A percentile compares a stretch with the other conserved stretches of the same genome.
Conservation (phyloP, 495 filamentous ascomycete genomes). For the Daldinia concentrica region DNA sequence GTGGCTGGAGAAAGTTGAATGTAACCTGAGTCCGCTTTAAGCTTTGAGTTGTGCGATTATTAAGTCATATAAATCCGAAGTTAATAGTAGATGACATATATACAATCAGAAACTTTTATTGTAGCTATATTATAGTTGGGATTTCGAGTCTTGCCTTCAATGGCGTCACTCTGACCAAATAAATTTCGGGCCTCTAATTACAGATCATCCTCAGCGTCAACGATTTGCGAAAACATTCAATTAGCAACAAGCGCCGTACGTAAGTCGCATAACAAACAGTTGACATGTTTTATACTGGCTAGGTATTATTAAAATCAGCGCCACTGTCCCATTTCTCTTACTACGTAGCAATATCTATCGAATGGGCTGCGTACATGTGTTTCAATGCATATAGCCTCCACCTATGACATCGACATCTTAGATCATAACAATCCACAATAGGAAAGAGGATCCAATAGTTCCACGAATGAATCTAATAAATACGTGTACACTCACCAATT, state of each 20-base stretch:
- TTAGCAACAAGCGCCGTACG: background rate
- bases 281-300: background rate
- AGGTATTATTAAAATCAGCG: background rate
- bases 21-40: background rate
- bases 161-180: background rate
- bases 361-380: background rate
- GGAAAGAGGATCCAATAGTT: background rate
- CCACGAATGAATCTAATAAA: background rate
- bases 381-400: background rate
- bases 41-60: background rate
- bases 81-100: background rate
- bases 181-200: background rate
- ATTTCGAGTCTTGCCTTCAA: background rate
- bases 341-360: background rate
- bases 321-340: background rate
- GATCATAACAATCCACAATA: background rate
- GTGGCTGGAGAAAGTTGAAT: background rate
- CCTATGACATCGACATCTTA: background rate
- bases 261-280: background rate
- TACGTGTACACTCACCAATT: background rate
- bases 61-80: background rate
- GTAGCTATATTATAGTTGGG: background rate
- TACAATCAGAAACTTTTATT: background rate
- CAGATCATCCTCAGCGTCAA: background rate
- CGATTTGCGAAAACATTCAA: background rate